A percentile compares a stretch with the other conserved stretches of the same genome.
phyloP scores from a whole-genome alignment of 164 flowering plant species.

The Paratinospora sagittata region DNA sequence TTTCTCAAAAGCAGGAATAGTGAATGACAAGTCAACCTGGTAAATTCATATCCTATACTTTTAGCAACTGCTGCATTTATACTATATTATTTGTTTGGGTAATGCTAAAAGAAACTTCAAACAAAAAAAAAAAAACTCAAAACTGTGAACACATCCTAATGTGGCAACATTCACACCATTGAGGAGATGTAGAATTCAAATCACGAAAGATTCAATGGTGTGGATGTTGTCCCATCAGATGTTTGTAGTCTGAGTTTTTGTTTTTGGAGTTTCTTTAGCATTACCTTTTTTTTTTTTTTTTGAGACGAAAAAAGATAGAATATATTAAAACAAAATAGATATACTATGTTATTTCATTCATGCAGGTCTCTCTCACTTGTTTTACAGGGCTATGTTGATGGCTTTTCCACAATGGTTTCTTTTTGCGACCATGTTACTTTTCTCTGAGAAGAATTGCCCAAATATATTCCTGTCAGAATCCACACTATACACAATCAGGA shows the following conservation, averaged over 20 bases:
- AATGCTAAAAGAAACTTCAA: not conserved
- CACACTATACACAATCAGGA: conserved; percentile 6
- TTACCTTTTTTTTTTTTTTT: too few species aligned
- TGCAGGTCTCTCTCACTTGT: conserved; percentile 5
- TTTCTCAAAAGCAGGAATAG: conserved; percentile 17
- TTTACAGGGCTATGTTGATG: conserved; percentile 64
- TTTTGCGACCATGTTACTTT: conserved; percentile 52
- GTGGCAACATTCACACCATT: too few species aligned
- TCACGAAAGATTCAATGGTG: too few species aligned
- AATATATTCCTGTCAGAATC: conserved; percentile 18
- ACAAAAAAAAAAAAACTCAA: not conserved
- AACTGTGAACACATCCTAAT: too few species aligned
- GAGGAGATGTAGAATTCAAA: too few species aligned
- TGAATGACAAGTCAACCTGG: conserved; percentile 60
- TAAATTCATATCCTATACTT: conserved; percentile 23
- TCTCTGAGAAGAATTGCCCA: conserved; percentile 23
- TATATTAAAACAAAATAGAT: too few species aligned
- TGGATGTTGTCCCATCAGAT: too few species aligned
- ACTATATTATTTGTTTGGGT: conserved; percentile 3
- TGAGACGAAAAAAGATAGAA: too few species aligned
- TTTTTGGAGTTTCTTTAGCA: too few species aligned
- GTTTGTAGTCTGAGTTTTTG: too few species aligned
- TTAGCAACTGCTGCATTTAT: not conserved
- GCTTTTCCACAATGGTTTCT: conserved; percentile 71
- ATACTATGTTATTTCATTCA: not conserved